Conservation (phyloP, 1,139 yeast genomes). For the Pichia inconspicua region DNA sequence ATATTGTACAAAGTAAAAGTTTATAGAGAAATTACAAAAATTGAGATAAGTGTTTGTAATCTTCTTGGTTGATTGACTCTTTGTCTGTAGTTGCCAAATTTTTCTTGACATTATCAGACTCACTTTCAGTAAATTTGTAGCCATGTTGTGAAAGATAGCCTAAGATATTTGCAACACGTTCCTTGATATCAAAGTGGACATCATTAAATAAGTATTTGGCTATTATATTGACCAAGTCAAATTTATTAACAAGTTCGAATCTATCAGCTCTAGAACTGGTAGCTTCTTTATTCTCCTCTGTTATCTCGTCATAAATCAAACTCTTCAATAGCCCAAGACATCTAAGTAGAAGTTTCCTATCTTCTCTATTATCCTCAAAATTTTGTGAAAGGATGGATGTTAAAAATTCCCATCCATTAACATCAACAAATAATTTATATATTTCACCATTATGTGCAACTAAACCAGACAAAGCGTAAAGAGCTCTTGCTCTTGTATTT, state of each 20-base stretch:
- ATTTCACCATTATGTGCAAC: constrained; percentile 64
- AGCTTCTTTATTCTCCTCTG: constrained; percentile 22
- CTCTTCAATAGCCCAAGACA: constrained; percentile 52
- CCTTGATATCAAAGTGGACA: constrained; percentile 46
- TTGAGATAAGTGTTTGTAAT: constrained; percentile 17
- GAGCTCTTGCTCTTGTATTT: constrained; percentile 47
- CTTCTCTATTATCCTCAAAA: constrained; percentile 30
- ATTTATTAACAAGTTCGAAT: constrained; percentile 35
- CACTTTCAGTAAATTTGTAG: constrained; percentile 41
- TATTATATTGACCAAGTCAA: constrained; percentile 24
- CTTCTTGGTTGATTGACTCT: constrained; percentile 42
- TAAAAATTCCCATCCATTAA: constrained; percentile 55
- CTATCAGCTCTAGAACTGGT: constrained; percentile 19
- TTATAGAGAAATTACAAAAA: not conserved
- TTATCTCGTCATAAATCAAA: constrained; percentile 44
- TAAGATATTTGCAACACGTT: constrained; percentile 51
- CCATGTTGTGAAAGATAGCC: constrained; percentile 40
- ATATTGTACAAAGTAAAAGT: not conserved
- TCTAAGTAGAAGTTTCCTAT: constrained; percentile 43
- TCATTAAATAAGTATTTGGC: constrained; percentile 23
- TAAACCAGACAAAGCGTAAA: constrained; percentile 70
- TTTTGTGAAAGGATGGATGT: constrained; percentile 14
- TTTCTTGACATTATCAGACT: constrained; percentile 30
- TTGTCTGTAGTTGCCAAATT: constrained; percentile 40
- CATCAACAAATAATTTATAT: constrained; percentile 44